Evolutionary conservation across 1,139 yeast species (phyloP).

Genomic region (Candida sp.): DNA sequence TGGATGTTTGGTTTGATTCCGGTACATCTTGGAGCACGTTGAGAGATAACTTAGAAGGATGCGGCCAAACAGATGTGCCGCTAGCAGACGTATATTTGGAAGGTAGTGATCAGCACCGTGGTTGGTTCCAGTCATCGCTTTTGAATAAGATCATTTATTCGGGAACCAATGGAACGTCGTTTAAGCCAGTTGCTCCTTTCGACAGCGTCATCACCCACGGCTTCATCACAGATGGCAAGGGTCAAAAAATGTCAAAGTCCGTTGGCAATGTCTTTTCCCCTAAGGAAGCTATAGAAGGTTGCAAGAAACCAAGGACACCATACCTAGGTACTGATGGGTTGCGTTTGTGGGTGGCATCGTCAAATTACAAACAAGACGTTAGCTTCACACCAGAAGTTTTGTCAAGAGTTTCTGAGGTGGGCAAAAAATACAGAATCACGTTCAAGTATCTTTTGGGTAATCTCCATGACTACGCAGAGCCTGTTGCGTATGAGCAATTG

Average conservation of each 20-base stretch:
- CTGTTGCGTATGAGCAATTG: slow-evolving; percentile 40
- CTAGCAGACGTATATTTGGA: slow-evolving; percentile 86
- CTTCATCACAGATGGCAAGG: slow-evolving; percentile 84
- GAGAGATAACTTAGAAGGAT: slow-evolving; percentile 17
- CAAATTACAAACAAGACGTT: slow-evolving; percentile 85
- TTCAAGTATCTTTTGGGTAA: slow-evolving; percentile 85
- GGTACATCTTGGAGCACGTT: slow-evolving; percentile 92
- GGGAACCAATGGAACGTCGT: slow-evolving; percentile 31
- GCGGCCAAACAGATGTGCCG: slow-evolving; percentile 34
- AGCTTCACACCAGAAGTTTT: slow-evolving; percentile 74
- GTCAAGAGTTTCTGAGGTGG: slow-evolving; percentile 75
- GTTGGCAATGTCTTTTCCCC: slow-evolving; percentile 86
- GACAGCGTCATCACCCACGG: slow-evolving; percentile 88
- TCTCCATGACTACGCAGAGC: slow-evolving; percentile 40
- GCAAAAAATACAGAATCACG: slow-evolving; percentile 84
- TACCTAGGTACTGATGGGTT: slow-evolving; percentile 92
- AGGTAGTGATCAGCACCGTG: slow-evolving; percentile 98
- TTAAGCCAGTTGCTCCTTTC: slow-evolving; percentile 69
- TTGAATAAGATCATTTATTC: slow-evolving; percentile 72
- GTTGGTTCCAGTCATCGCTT: slow-evolving; percentile 97
- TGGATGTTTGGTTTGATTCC: slow-evolving; percentile 99
- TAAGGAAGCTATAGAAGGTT: slow-evolving; percentile 66
- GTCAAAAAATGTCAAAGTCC: slow-evolving; percentile 93
- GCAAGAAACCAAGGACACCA: slow-evolving; percentile 56
- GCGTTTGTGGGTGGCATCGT: slow-evolving; percentile 89